phyloP scores from a whole-genome alignment of 2,329 filamentous ascomycete genomes.

The Claviceps quebecensis region DNA sequence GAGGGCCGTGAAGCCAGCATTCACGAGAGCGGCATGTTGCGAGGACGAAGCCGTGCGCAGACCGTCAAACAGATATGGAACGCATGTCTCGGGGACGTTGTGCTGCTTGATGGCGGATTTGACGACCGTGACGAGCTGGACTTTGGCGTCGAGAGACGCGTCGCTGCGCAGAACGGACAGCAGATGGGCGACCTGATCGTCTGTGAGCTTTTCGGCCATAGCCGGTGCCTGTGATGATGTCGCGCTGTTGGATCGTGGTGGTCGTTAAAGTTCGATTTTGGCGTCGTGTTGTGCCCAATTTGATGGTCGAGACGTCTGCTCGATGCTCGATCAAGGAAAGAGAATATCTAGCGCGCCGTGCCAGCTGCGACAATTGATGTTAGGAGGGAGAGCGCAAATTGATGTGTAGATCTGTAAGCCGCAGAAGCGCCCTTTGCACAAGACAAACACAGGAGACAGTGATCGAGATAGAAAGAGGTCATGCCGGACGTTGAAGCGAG shows the following conservation, averaged over 20 bases:
- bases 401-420: neutral
- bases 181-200: conserved; percentile 43
- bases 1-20: conserved; percentile 75
- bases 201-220: conserved; percentile 45
- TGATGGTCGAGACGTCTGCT: neutral
- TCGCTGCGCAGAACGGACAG: conserved; percentile 43
- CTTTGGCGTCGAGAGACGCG: conserved; percentile 53
- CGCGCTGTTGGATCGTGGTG: neutral
- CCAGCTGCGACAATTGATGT: neutral
- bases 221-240: conserved; percentile 4
- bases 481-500: neutral
- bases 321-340: no score
- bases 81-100: conserved; percentile 64
- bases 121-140: conserved; percentile 55
- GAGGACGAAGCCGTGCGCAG: conserved; percentile 62
- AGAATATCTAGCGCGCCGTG: neutral
- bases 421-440: no score
- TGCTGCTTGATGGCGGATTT: conserved; percentile 89
- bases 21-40: conserved; percentile 62
- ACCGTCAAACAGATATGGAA: conserved; percentile 68
- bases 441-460: neutral
- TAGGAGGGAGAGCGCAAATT: neutral
- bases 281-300: neutral
- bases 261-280: neutral
- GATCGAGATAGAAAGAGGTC: neutral